Conservation (phyloP, 257 asterid genomes). For the Solanum clarkiae region DNA sequence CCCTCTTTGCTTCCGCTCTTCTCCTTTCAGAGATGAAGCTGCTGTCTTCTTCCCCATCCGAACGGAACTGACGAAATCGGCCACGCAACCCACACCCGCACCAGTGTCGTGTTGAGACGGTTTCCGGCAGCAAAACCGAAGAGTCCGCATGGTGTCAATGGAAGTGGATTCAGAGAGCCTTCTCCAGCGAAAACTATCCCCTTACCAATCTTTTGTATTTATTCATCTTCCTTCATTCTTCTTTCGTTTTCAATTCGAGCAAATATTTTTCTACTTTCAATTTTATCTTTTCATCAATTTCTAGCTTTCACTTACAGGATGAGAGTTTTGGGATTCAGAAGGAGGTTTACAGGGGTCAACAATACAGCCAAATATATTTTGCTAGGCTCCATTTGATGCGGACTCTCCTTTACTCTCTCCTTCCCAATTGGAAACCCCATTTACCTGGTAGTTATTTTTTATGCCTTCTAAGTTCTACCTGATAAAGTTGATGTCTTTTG, state of each 20-base stretch:
- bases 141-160: constrained; percentile 58
- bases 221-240: neutral
- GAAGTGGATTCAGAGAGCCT: constrained; percentile 33
- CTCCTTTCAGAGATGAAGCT: no score
- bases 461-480: neutral
- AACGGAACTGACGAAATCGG: no score
- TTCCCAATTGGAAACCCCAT: constrained; percentile 84
- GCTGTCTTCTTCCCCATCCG: no score
- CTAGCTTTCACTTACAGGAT: constrained; percentile 27
- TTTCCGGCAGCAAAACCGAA: neutral
- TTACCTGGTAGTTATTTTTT: constrained; percentile 39
- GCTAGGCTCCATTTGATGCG: constrained; percentile 90
- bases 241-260: neutral
- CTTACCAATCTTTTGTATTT: constrained; percentile 57
- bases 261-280: neutral
- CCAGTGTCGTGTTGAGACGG: no score
- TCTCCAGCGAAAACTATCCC: constrained; percentile 53
- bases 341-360: constrained; percentile 88
- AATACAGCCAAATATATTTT: constrained; percentile 87
- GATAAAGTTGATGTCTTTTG: neutral
- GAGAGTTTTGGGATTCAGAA: constrained; percentile 55
- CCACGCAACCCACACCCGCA: no score
- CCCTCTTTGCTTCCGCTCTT: no score
- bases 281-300: neutral
- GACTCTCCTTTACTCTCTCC: constrained; percentile 76